Conservation (phyloP, 2,329 filamentous ascomycete species). For the Paecilomyces formosus region DNA sequence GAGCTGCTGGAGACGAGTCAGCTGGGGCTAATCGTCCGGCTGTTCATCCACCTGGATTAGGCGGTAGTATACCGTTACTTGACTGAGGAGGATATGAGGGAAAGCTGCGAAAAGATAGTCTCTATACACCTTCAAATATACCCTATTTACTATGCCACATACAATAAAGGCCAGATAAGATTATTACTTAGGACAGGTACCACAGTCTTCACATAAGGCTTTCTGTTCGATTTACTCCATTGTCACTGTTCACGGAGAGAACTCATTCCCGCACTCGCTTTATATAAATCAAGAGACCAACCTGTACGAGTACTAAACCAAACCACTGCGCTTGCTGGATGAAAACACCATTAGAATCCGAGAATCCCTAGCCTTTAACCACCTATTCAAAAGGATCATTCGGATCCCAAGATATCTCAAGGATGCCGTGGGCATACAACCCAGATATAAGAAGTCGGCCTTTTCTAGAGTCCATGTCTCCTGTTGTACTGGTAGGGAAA, state of each 20-base stretch:
- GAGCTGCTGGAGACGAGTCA: background rate
- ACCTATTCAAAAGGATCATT: conserved; percentile 2
- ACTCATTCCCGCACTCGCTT: background rate
- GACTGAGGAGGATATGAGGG: background rate
- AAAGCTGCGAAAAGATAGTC: background rate
- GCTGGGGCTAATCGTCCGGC: background rate
- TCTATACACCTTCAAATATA: too few species aligned
- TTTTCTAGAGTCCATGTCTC: conserved; percentile 10
- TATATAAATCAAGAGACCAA: background rate
- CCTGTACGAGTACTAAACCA: background rate
- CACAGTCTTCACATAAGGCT: background rate
- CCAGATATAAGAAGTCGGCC: conserved; percentile 8
- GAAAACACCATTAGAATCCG: background rate
- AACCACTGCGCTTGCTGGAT: background rate
- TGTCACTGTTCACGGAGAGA: background rate
- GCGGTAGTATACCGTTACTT: background rate
- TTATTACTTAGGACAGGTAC: background rate
- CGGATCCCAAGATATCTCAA: conserved; percentile 11
- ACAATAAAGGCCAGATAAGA: background rate
- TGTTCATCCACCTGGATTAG: background rate
- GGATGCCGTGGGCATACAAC: conserved; percentile 10
- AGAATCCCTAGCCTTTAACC: background rate
- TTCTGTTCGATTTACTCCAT: background rate
- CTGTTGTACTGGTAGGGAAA: conserved; percentile 8
- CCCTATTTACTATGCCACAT: too few species aligned